These are phyloP conservation scores for Verticillium nubilum DNA, from an alignment of 2,329 filamentous ascomycete genomes.

Conservation along the genomic window DNA sequence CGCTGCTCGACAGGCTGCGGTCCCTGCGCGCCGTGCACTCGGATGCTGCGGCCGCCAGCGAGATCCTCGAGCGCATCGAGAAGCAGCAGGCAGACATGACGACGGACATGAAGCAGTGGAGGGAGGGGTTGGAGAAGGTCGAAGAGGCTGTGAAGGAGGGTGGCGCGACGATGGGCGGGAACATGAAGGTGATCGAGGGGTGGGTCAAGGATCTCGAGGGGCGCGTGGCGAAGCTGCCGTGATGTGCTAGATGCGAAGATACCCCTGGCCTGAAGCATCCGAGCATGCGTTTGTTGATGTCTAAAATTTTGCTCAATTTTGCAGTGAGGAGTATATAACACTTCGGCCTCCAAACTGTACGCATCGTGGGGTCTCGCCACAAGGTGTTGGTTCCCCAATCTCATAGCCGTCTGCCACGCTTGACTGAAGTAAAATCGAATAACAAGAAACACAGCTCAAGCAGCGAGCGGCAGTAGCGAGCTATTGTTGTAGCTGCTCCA, in stretches of 20 bases:
- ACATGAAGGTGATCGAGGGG: conserved; percentile 77
- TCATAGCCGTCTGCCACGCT: no score
- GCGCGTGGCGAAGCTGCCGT: conserved; percentile 59
- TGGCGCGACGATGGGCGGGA: conserved; percentile 65
- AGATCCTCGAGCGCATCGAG: conserved; percentile 73
- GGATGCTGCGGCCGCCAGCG: conserved; percentile 75
- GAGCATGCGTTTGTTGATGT: neutral
- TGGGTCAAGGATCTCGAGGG: conserved; percentile 87
- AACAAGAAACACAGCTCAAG: no score
- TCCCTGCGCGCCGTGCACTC: conserved; percentile 81
- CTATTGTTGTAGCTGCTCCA: no score
- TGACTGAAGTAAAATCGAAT: no score
- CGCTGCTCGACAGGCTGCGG: conserved; percentile 77
- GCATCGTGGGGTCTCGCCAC: no score
- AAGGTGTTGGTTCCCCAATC: no score
- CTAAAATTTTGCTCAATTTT: neutral
- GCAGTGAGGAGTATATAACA: no score
- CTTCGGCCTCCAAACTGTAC: no score
- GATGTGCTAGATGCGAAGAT: conserved; percentile 23
- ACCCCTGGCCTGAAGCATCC: conserved; percentile 17
- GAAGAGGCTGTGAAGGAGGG: conserved; percentile 69
- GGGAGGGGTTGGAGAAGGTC: conserved; percentile 71
- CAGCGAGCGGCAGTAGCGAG: no score
- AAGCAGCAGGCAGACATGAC: conserved; percentile 76
- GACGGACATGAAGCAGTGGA: conserved; percentile 80